These are phyloP conservation scores for Aspergillus jensenii DNA, from an alignment of 2,329 filamentous ascomycete genomes.

Conservation along the genomic window DNA sequence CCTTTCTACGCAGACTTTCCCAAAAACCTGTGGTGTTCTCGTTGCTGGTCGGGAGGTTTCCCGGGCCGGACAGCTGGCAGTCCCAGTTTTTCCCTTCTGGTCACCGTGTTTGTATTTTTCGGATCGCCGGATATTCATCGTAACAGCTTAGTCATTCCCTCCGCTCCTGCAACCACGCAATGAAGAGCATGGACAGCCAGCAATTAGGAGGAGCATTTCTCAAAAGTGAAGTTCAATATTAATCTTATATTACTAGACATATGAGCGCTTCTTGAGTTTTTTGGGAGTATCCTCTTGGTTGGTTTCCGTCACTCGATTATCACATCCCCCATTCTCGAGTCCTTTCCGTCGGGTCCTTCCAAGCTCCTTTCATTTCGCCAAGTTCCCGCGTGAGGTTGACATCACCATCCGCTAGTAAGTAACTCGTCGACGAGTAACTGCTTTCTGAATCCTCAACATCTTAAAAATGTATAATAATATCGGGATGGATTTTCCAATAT, in stretches of 20 bases:
- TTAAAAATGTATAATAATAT: neutral
- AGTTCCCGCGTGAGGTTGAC: neutral
- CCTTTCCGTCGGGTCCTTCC: neutral
- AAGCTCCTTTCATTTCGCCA: neutral
- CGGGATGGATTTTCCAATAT: neutral
- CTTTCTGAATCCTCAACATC: neutral
- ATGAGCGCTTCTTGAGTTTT: neutral
- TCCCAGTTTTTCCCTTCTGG: conserved; percentile 18
- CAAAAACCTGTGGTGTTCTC: neutral
- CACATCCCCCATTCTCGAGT: neutral
- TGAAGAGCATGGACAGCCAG: neutral
- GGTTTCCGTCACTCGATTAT: neutral
- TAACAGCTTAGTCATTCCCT: conserved; percentile 34
- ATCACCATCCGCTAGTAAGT: conserved; percentile 15
- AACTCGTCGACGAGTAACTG: too few species aligned
- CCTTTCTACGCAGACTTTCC: neutral
- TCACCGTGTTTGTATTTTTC: conserved; percentile 26
- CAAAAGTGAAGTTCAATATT: neutral
- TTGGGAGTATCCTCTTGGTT: neutral
- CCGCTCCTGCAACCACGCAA: conserved; percentile 31
- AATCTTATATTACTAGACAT: neutral
- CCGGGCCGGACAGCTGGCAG: conserved; percentile 25
- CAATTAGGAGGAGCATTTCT: too few species aligned
- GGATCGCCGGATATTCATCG: conserved; percentile 37
- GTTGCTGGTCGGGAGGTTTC: conserved; percentile 11